These are phyloP conservation scores for Malassezia dermatis DNA, from an alignment of 1,284 basidiomycete species.

Conservation along the genomic window DNA sequence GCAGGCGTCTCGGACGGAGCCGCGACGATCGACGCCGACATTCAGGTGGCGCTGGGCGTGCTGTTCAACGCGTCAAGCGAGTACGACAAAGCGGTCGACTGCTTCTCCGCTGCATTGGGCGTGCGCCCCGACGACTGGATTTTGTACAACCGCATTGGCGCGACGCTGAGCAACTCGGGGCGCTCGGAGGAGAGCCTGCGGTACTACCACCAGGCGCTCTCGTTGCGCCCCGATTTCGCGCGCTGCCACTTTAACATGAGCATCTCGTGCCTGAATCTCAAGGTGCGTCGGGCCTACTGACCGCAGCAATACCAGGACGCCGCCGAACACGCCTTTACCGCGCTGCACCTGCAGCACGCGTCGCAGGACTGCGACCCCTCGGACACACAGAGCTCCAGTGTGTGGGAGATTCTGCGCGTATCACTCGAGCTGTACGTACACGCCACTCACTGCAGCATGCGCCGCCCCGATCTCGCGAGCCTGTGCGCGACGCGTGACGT, in stretches of 20 bases:
- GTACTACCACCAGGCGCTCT: constrained; percentile 80
- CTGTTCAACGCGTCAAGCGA: constrained; percentile 81
- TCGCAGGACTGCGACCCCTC: constrained; percentile 21
- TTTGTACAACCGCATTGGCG: constrained; percentile 88
- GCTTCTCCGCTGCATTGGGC: constrained; percentile 77
- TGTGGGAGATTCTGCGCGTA: constrained; percentile 45
- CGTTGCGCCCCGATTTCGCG: constrained; percentile 83
- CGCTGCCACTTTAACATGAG: constrained; percentile 51
- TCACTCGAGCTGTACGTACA: constrained; percentile 29
- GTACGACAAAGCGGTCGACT: constrained; percentile 82
- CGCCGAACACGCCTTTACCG: constrained; percentile 43
- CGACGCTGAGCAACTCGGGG: constrained; percentile 81
- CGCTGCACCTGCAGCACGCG: constrained; percentile 36
- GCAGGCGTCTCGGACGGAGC: constrained; percentile 20
- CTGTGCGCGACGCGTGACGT: constrained; percentile 25
- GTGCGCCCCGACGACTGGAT: constrained; percentile 87
- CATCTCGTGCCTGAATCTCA: constrained; percentile 42
- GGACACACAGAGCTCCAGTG: constrained; percentile 22
- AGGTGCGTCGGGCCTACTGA: constrained; percentile 14
- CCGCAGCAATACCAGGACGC: constrained; percentile 34
- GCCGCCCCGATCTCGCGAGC: constrained; percentile 34
- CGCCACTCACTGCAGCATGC: constrained; percentile 13
- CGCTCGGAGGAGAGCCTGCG: constrained; percentile 69
- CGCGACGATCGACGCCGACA: constrained; percentile 61
- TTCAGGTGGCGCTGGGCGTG: constrained; percentile 88